Base-by-base conservation (phyloP, 177 flowering plant genomes). In the Vitis hybrid region DNA sequence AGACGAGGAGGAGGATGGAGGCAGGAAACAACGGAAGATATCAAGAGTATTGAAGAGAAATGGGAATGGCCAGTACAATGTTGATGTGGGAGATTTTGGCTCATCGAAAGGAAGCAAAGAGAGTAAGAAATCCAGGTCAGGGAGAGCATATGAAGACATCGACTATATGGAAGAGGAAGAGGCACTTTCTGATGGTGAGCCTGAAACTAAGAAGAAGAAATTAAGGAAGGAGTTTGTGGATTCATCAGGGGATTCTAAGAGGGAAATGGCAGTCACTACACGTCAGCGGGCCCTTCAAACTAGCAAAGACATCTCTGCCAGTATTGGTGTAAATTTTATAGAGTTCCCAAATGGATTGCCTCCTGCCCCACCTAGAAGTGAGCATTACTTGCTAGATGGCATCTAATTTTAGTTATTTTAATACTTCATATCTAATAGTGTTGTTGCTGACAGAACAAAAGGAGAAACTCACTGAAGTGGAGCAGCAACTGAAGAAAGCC, bases 401-500 rank as follows among this genome's bases (percentile, higher is more conserved):
- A 19, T 56, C 58, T 21, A 8, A 5, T 40, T 40, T 40, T 40
- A 40, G 18, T 18, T 10, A 50, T 62, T 21, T 19, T 55, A 7
- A 40, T 40, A 6, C 46, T 40, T 40, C 5, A 27, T 57, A 9
- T 54, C 21, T 11, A 35, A 2, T 21, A 66, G 19, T 60, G 60
- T 55, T 76, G 32, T 74, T 69, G 52, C 2, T 62, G 19, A 35
- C 80, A 86, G 90, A 74, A 71, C 81, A 84, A 81, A 83, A 83
- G 75, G 85, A 79, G 69, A 83, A 80, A 49, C 82, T 80, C 12
- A 62, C 90, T 30, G 90, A 84, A 35, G 62, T 83, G 62, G 90
- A 86, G 66, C 88, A 80, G 72, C 90, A 86, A 69, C 68, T 83
- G 67, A 86, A 84, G 86, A 83, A 81, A 67, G 84, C 84, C 55